phyloP scores from a whole-genome alignment of 2,329 filamentous ascomycete genomes.

The Phialocephala sp. region DNA sequence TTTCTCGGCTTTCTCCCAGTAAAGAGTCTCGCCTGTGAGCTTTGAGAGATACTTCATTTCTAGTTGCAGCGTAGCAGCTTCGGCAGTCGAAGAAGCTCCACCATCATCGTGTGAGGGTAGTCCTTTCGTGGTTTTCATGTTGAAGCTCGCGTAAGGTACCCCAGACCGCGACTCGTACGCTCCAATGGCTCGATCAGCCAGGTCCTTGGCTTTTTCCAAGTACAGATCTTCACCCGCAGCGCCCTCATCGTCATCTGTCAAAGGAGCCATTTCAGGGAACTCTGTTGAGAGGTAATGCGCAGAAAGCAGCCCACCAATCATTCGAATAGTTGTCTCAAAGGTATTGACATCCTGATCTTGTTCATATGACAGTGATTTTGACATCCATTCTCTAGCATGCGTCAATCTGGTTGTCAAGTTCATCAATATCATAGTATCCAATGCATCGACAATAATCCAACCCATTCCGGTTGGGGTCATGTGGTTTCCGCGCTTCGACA shows the following conservation, averaged over 20 bases:
- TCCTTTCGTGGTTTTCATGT: slow-evolving; percentile 77
- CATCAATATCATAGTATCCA: slow-evolving; percentile 98
- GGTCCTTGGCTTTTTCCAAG: slow-evolving; percentile 91
- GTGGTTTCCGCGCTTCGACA: slow-evolving; percentile 77
- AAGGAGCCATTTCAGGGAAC: slow-evolving; percentile 79
- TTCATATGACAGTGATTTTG: slow-evolving; percentile 80
- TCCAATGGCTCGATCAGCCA: slow-evolving; percentile 84
- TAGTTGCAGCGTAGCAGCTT: slow-evolving; percentile 89
- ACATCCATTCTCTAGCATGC: slow-evolving; percentile 88
- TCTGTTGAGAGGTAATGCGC: slow-evolving; percentile 92
- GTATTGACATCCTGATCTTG: slow-evolving; percentile 96
- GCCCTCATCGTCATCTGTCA: slow-evolving; percentile 73
- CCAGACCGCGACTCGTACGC: slow-evolving; percentile 90
- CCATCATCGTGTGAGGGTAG: slow-evolving; percentile 82
- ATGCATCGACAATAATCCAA: slow-evolving; percentile 96
- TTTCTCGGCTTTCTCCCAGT: slow-evolving; percentile 90
- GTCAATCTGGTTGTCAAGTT: slow-evolving; percentile 86
- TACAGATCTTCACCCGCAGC: slow-evolving; percentile 86
- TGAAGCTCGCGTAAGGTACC: slow-evolving; percentile 88
- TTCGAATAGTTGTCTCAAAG: slow-evolving; percentile 97
- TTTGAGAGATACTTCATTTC: slow-evolving; percentile 98
- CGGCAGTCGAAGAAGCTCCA: slow-evolving; percentile 91
- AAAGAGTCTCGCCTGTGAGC: slow-evolving; percentile 88
- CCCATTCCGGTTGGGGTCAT: slow-evolving; percentile 91
- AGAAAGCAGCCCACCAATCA: slow-evolving; percentile 90